These are phyloP conservation scores for Russula compacta DNA, from an alignment of 768 basidiomycete species.

Conservation along the genomic window DNA sequence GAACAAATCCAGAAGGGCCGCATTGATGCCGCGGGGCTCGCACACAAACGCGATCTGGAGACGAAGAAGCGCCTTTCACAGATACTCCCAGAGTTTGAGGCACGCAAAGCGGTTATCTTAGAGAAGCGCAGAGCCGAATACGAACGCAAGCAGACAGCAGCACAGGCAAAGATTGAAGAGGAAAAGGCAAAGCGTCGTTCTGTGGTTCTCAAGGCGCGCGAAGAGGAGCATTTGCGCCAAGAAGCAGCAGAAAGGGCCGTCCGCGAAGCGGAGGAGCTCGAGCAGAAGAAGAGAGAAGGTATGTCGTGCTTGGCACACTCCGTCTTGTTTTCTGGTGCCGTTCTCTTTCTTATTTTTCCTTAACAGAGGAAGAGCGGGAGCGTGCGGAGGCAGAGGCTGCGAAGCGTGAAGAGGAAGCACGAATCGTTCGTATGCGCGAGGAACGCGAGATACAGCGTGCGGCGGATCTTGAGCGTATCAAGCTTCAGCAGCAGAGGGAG, in stretches of 20 bases:
- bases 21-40: constrained; percentile 42
- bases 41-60: constrained; percentile 58
- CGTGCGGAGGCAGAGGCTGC: constrained; percentile 28
- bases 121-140: constrained; percentile 58
- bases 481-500: constrained; percentile 54
- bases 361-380: constrained; percentile 25
- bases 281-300: constrained; percentile 44
- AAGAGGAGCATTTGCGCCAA: constrained; percentile 39
- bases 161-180: constrained; percentile 64
- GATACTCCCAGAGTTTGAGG: constrained; percentile 62
- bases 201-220: constrained; percentile 46
- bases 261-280: constrained; percentile 35
- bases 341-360: not conserved
- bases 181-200: constrained; percentile 71
- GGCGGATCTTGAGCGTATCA: constrained; percentile 44
- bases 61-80: constrained; percentile 67
- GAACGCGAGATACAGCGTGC: constrained; percentile 44
- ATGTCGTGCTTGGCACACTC: constrained; percentile 19
- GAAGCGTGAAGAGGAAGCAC: constrained; percentile 58
- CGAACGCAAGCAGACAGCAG: constrained; percentile 44
- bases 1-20: constrained; percentile 49
- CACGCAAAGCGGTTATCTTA: constrained; percentile 44
- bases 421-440: constrained; percentile 39
- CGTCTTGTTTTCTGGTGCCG: not conserved
- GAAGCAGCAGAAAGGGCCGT: constrained; percentile 34